A percentile compares a stretch with the other conserved stretches of the same genome.
phyloP scores from a whole-genome alignment of 2,329 filamentous ascomycete species.

The Dactylellina drechsleri region DNA sequence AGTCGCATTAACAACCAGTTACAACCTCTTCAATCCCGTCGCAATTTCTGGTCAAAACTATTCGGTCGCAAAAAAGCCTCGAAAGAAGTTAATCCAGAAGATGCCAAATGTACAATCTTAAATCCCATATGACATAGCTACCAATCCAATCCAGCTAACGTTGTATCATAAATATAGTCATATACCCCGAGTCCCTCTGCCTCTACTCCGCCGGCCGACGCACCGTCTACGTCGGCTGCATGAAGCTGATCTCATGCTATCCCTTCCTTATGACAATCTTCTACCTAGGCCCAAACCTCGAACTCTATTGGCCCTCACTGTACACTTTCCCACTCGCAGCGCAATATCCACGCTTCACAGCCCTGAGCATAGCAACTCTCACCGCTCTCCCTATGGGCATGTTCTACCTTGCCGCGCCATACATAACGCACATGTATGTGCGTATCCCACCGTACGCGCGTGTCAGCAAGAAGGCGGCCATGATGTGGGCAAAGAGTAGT shows the following conservation, averaged over 20 bases:
- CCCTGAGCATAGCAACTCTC: slow-evolving; percentile 15
- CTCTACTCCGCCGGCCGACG: slow-evolving; percentile 48
- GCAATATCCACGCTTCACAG: slow-evolving; percentile 32
- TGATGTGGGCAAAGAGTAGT: slow-evolving; percentile 39
- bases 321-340: slow-evolving; percentile 31
- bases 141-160: neutral
- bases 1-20: slow-evolving; percentile 3
- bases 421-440: slow-evolving; percentile 57
- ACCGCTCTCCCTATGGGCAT: slow-evolving; percentile 47
- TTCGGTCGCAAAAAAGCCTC: slow-evolving; percentile 33
- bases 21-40: slow-evolving; percentile 39
- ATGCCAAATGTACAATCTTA: slow-evolving; percentile 35
- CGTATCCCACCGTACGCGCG: slow-evolving; percentile 57
- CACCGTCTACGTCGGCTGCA: slow-evolving; percentile 46
- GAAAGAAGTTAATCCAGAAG: slow-evolving; percentile 30
- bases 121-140: neutral
- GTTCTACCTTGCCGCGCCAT: slow-evolving; percentile 56
- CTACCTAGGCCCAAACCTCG: slow-evolving; percentile 51
- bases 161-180: slow-evolving; percentile 17
- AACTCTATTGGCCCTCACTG: slow-evolving; percentile 36
- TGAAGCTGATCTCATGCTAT: slow-evolving; percentile 49
- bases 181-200: slow-evolving; percentile 49
- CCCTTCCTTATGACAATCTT: slow-evolving; percentile 54
- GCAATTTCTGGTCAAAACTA: slow-evolving; percentile 50
- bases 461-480: slow-evolving; percentile 36